phyloP scores from a whole-genome alignment of 768 basidiomycete species.

The Chiua virens region DNA sequence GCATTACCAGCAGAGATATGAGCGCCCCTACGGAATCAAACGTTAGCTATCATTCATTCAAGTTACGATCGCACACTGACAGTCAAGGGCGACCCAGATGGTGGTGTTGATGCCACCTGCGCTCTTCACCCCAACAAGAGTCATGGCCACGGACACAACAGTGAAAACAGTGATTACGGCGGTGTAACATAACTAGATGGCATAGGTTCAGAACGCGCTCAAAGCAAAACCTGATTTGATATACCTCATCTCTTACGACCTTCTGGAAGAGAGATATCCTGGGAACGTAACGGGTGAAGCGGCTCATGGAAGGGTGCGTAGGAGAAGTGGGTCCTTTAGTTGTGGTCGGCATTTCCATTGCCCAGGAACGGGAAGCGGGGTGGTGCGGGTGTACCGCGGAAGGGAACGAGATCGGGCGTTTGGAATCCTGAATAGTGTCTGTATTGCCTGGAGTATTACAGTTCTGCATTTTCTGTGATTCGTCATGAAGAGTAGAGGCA shows the following conservation, averaged over 20 bases:
- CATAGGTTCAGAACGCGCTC: neutral
- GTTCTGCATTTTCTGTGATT: neutral
- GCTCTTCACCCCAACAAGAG: slow-evolving; percentile 50
- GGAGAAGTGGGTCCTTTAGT: slow-evolving; percentile 19
- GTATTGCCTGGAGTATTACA: neutral
- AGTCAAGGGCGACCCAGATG: slow-evolving; percentile 56
- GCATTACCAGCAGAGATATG: slow-evolving; percentile 54
- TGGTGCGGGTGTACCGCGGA: neutral
- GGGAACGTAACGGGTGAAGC: slow-evolving; percentile 49
- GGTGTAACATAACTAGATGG: slow-evolving; percentile 50
- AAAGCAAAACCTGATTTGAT: neutral
- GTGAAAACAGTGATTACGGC: slow-evolving; percentile 51
- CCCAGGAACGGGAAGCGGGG: slow-evolving; percentile 9
- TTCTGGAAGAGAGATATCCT: slow-evolving; percentile 52
- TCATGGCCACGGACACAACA: slow-evolving; percentile 47
- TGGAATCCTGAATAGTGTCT: neutral
- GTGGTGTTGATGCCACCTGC: slow-evolving; percentile 44
- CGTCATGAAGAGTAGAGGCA: neutral
- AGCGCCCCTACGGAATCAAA: slow-evolving; percentile 44
- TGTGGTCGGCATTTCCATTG: slow-evolving; percentile 16
- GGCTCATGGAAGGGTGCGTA: slow-evolving; percentile 37
- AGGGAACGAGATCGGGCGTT: slow-evolving; percentile 3
- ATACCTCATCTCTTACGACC: slow-evolving; percentile 66
- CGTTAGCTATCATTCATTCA: slow-evolving; percentile 7
- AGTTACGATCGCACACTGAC: slow-evolving; percentile 35